A percentile compares a stretch with the other conserved stretches of the same genome.
phyloP scores from a whole-genome alignment of 106 monocot species.

The Platanthera zijinensis region DNA sequence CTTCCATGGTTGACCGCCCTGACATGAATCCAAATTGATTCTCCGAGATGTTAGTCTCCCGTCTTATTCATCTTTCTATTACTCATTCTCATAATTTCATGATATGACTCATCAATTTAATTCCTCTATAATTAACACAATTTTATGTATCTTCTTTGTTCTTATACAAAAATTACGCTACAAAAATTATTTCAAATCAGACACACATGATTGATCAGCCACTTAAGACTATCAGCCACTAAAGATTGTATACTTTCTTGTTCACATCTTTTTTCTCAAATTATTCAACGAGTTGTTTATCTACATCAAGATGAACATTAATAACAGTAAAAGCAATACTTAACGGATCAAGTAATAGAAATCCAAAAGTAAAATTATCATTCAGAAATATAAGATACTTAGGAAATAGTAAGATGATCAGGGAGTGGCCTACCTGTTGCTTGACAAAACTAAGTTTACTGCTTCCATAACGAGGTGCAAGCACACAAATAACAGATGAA shows the following conservation, averaged over 20 bases:
- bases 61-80: too few relatives aligned
- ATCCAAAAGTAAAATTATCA: not conserved
- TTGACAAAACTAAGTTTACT: constrained; percentile 68
- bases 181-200: not conserved
- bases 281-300: not conserved
- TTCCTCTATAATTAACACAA: too few relatives aligned
- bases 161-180: too few relatives aligned
- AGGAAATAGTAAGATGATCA: not conserved
- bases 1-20: too few relatives aligned
- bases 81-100: too few relatives aligned
- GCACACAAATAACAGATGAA: constrained; percentile 71
- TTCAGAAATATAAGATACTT: not conserved
- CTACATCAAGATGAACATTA: not conserved
- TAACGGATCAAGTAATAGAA: not conserved
- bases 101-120: too few relatives aligned
- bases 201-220: not conserved
- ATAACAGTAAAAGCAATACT: not conserved
- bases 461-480: constrained; percentile 74
- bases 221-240: not conserved
- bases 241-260: not conserved
- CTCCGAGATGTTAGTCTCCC: too few relatives aligned
- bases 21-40: too few relatives aligned
- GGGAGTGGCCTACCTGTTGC: constrained; percentile 37
- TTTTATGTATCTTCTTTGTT: too few relatives aligned
- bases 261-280: not conserved